Evolutionary conservation across 129 eudicot species (phyloP).

Genomic region (Ambrosia artemisiifolia): DNA sequence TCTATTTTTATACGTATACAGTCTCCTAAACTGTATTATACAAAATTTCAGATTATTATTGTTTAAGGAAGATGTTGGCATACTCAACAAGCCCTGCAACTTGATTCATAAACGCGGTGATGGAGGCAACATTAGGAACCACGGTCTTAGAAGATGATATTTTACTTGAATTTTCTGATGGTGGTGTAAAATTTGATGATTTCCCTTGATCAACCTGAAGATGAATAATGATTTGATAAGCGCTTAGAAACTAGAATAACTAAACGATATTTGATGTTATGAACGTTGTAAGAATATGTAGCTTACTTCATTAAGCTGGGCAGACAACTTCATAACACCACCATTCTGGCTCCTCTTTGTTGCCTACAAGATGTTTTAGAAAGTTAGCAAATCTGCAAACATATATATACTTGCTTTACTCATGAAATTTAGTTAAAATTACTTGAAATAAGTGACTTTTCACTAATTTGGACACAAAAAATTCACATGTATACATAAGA

Average conservation of each 20-base stretch:
- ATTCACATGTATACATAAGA: background rate
- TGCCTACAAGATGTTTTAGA: slow-evolving; percentile 28
- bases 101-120: slow-evolving; percentile 64
- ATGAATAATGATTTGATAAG: background rate
- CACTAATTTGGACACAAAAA: background rate
- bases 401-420: background rate
- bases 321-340: slow-evolving; percentile 43
- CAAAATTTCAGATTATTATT: background rate
- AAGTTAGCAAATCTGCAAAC: slow-evolving; percentile 11
- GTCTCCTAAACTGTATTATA: background rate
- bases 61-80: slow-evolving; percentile 12
- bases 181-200: slow-evolving; percentile 36
- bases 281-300: background rate
- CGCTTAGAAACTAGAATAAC: background rate
- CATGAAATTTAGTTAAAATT: background rate
- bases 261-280: background rate
- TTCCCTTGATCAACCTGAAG: slow-evolving; percentile 38
- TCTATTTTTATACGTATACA: background rate
- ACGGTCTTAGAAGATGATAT: slow-evolving; percentile 18
- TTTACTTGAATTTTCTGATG: slow-evolving; percentile 26
- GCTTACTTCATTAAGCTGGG: slow-evolving; percentile 57
- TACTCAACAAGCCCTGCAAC: slow-evolving; percentile 79
- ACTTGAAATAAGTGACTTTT: too few species aligned
- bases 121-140: slow-evolving; percentile 52
- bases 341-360: slow-evolving; percentile 43